Evolutionary conservation across 129 eudicot genomes (phyloP).

Genomic region (Oenanthe sinensis): DNA sequence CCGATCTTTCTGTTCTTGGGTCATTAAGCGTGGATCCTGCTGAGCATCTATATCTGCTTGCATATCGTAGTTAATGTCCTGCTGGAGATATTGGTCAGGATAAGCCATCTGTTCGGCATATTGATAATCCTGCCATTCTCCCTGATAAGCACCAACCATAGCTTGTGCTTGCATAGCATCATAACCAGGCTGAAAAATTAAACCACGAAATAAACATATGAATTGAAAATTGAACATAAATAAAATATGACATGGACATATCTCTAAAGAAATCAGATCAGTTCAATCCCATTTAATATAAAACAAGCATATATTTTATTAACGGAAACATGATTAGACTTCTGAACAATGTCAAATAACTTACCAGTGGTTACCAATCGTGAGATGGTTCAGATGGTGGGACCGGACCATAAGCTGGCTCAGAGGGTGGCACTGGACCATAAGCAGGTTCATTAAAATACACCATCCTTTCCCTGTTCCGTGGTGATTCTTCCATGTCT

Average conservation of each 20-base stretch:
- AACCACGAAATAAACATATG: constrained; percentile 2
- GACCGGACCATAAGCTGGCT: constrained; percentile 85
- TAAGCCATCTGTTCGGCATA: constrained; percentile 75
- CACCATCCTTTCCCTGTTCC: constrained; percentile 46
- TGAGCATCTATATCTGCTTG: constrained; percentile 35
- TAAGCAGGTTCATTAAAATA: constrained; percentile 68
- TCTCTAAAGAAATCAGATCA: background rate
- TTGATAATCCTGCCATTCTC: constrained; percentile 94
- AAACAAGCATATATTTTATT: background rate
- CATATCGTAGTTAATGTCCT: constrained; percentile 48
- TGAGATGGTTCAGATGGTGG: constrained; percentile 75
- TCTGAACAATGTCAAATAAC: constrained; percentile 8
- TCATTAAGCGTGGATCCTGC: constrained; percentile 73
- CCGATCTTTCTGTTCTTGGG: constrained; percentile 97
- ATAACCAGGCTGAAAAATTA: constrained; percentile 56
- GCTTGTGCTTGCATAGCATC: constrained; percentile 71
- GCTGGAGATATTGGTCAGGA: constrained; percentile 78
- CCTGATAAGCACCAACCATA: constrained; percentile 51
- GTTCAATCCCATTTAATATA: background rate
- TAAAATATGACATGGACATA: background rate
- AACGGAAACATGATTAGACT: background rate
- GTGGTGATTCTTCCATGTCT: constrained; percentile 99
- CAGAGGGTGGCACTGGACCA: constrained; percentile 87
- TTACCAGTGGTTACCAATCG: constrained; percentile 67
- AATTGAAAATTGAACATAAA: background rate